Evolutionary conservation across 805 yeast genomes (phyloP).

Genomic region (Candida nitratophila): DNA sequence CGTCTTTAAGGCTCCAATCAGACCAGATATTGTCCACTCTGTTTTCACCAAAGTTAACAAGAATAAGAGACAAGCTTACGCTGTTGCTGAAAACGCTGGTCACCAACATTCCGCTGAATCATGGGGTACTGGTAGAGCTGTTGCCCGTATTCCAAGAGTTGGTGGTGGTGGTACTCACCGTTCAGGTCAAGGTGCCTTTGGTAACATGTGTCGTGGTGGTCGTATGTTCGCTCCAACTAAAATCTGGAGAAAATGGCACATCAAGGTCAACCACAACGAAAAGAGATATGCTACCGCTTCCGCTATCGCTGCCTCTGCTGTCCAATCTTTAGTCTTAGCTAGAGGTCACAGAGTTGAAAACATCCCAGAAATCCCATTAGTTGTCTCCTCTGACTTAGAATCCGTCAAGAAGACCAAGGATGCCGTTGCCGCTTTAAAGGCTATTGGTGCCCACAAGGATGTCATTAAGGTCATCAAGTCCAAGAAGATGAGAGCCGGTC

Average conservation of each 20-base stretch:
- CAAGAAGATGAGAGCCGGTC: constrained; percentile 99
- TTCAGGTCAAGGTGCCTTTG: constrained; percentile 99
- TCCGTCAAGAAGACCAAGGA: constrained; percentile 95
- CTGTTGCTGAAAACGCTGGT: constrained; percentile 99
- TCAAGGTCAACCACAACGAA: constrained; percentile 99
- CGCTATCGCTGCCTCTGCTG: constrained; percentile 98
- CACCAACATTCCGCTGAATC: constrained; percentile 99
- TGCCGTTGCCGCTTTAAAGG: constrained; percentile 96
- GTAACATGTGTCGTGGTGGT: constrained; percentile 99
- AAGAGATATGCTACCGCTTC: constrained; percentile 99
- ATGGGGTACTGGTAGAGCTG: constrained; percentile 99
- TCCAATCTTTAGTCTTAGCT: constrained; percentile 96
- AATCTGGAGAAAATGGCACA: constrained; percentile 99
- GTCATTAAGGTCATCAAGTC: constrained; percentile 97
- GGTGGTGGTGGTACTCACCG: constrained; percentile 99
- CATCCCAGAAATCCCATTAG: constrained; percentile 97
- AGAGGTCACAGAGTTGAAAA: constrained; percentile 99
- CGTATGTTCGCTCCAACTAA: constrained; percentile 99
- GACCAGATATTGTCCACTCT: constrained; percentile 98
- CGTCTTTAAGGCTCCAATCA: constrained; percentile 98
- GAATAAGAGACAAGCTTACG: constrained; percentile 99
- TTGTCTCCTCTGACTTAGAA: constrained; percentile 90
- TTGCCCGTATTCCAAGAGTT: constrained; percentile 99
- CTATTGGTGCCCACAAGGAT: constrained; percentile 98
- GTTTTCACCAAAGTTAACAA: constrained; percentile 98